Evolutionary conservation across 805 yeast species (phyloP).

Genomic region (Wickerhamiella allomyrinae): DNA sequence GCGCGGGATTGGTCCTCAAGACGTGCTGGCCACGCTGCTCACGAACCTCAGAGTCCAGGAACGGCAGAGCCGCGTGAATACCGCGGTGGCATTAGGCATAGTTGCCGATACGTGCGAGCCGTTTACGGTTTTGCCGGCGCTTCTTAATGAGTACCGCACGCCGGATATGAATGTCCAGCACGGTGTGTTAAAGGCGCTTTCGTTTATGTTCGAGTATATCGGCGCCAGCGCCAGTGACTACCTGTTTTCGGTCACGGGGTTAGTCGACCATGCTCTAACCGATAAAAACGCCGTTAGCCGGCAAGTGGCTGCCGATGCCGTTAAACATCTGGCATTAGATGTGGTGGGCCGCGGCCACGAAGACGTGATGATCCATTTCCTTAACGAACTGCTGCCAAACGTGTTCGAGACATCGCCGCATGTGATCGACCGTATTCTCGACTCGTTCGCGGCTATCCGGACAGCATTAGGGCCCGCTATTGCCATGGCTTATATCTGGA

Average conservation of each 20-base stretch:
- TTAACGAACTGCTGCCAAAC: conserved; percentile 77
- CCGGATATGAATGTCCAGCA: conserved; percentile 91
- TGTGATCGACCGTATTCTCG: conserved; percentile 69
- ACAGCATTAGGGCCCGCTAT: conserved; percentile 64
- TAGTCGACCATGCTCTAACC: conserved; percentile 77
- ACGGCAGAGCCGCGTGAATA: conserved; percentile 89
- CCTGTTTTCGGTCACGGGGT: conserved; percentile 61
- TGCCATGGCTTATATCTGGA: conserved; percentile 62
- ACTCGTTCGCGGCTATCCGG: conserved; percentile 61
- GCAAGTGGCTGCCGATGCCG: conserved; percentile 86
- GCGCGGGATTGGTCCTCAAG: conserved; percentile 89
- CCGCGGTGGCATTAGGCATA: conserved; percentile 95
- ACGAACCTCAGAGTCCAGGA: conserved; percentile 85
- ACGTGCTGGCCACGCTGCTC: conserved; percentile 68
- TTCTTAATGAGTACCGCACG: conserved; percentile 87
- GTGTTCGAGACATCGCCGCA: conserved; percentile 92
- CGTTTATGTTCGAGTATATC: conserved; percentile 85
- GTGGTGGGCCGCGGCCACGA: conserved; percentile 64
- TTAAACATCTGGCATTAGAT: conserved; percentile 67
- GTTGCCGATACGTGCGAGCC: conserved; percentile 91
- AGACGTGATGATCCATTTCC: conserved; percentile 67
- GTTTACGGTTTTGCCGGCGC: conserved; percentile 82
- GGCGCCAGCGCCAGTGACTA: conserved; percentile 72
- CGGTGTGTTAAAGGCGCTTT: conserved; percentile 81
- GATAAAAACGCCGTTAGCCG: conserved; percentile 87